phyloP scores from a whole-genome alignment of 805 yeast species.

The Suhomyces prunicola region DNA sequence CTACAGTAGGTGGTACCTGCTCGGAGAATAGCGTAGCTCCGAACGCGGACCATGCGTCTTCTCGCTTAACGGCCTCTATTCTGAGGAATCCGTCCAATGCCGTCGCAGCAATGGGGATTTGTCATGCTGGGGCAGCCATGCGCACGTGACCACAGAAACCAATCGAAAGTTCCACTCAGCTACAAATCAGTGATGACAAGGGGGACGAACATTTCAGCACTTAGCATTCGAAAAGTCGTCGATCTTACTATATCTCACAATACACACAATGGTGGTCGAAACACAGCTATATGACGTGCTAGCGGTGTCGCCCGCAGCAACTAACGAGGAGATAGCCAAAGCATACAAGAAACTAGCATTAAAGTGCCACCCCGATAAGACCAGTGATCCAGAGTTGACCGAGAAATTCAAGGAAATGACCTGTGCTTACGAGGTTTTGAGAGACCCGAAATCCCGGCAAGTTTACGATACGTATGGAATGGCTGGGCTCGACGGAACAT shows the following conservation, averaged over 20 bases:
- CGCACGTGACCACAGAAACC: slow-evolving; percentile 8
- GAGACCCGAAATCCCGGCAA: slow-evolving; percentile 42
- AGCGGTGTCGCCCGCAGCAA: slow-evolving; percentile 28
- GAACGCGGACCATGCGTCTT: neutral
- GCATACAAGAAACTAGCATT: slow-evolving; percentile 40
- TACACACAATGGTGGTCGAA: slow-evolving; percentile 11
- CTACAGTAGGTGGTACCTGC: neutral
- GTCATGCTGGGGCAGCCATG: neutral
- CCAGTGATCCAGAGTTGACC: slow-evolving; percentile 47
- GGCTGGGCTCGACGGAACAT: slow-evolving; percentile 36
- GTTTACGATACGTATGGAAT: slow-evolving; percentile 55
- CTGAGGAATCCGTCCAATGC: too few species aligned
- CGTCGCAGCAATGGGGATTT: neutral
- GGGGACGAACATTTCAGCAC: neutral
- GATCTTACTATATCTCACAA: neutral
- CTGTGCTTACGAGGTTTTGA: slow-evolving; percentile 62
- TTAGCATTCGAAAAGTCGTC: neutral
- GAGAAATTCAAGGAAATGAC: slow-evolving; percentile 59
- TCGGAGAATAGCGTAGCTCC: neutral
- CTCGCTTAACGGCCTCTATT: neutral
- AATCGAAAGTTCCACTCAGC: slow-evolving; percentile 14
- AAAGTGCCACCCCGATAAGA: slow-evolving; percentile 66
- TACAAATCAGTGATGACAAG: neutral
- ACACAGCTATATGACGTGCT: slow-evolving; percentile 36
- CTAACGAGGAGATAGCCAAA: slow-evolving; percentile 35